Conservation (phyloP, 768 basidiomycete genomes). For the Candolleomyces eurysporus region DNA sequence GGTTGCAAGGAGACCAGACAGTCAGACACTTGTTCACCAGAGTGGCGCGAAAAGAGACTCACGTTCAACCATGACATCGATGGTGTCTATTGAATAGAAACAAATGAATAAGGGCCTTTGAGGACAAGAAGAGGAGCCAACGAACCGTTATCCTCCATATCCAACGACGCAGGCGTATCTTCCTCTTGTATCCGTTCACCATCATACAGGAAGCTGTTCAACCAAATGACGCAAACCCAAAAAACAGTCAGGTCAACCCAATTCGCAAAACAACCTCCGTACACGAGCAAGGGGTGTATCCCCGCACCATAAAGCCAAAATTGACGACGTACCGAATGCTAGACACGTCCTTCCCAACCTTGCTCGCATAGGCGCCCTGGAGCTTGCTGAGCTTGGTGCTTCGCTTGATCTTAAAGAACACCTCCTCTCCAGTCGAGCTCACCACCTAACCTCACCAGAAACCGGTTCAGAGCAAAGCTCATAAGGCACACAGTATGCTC, state of each 20-base stretch:
- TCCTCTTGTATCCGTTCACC: conserved; percentile 83
- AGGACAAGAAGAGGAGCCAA: conserved; percentile 4
- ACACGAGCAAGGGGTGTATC: no score
- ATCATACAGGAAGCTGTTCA: conserved; percentile 83
- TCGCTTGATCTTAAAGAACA: conserved; percentile 97
- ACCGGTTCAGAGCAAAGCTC: neutral
- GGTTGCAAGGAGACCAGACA: neutral
- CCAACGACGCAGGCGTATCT: conserved; percentile 80
- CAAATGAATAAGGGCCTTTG: neutral
- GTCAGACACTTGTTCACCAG: conserved; percentile 9
- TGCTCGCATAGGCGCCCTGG: conserved; percentile 87
- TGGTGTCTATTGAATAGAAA: conserved; percentile 57
- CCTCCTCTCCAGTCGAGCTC: conserved; percentile 76
- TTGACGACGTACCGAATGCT: conserved; percentile 73
- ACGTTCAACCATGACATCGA: conserved; percentile 98
- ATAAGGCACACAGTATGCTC: neutral
- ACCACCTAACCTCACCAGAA: conserved; percentile 53
- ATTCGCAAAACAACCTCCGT: conserved; percentile 2
- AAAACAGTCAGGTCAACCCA: conserved; percentile 1
- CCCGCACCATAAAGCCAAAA: no score
- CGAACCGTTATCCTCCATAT: conserved; percentile 88
- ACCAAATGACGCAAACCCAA: conserved; percentile 5
- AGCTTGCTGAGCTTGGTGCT: conserved; percentile 91
- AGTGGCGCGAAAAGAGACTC: conserved; percentile 28
- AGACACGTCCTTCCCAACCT: conserved; percentile 85